Evolutionary conservation across 202 grass and related monocot genomes (phyloP).

Genomic region (Eragrostis tef): DNA sequence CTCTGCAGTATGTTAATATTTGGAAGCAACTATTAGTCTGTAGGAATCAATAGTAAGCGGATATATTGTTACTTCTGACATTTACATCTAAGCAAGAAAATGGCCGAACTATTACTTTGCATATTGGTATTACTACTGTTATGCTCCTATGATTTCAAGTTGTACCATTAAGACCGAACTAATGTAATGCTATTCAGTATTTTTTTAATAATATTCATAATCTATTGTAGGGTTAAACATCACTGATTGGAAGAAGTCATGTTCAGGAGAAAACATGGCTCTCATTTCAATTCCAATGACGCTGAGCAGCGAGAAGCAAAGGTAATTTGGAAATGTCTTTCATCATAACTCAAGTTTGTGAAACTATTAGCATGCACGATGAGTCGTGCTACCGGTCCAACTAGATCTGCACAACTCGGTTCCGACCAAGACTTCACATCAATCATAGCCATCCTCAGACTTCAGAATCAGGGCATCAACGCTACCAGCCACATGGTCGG

Average conservation of each 20-base stretch:
- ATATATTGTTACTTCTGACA: neutral
- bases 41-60: neutral
- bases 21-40: slow-evolving; percentile 6
- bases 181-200: neutral
- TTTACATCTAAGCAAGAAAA: neutral
- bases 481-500: too few relatives aligned
- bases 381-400: too few relatives aligned
- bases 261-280: slow-evolving; percentile 67
- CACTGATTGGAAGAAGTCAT: slow-evolving; percentile 55
- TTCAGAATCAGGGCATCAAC: too few relatives aligned
- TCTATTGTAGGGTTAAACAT: slow-evolving; percentile 27
- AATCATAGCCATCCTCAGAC: too few relatives aligned
- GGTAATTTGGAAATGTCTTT: slow-evolving; percentile 45
- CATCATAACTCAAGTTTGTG: neutral
- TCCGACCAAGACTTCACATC: too few relatives aligned
- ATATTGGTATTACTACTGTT: neutral
- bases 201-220: neutral
- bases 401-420: too few relatives aligned
- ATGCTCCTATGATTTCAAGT: neutral
- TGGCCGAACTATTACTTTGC: neutral
- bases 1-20: neutral
- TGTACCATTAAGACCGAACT: neutral
- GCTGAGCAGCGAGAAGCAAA: slow-evolving; percentile 61
- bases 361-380: slow-evolving; percentile 1
- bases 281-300: slow-evolving; percentile 56